Evolutionary conservation across 441 rosid species (phyloP), one percentile per base, ranked within the genome.

Genomic region (Bruguiera hainesii): DNA sequence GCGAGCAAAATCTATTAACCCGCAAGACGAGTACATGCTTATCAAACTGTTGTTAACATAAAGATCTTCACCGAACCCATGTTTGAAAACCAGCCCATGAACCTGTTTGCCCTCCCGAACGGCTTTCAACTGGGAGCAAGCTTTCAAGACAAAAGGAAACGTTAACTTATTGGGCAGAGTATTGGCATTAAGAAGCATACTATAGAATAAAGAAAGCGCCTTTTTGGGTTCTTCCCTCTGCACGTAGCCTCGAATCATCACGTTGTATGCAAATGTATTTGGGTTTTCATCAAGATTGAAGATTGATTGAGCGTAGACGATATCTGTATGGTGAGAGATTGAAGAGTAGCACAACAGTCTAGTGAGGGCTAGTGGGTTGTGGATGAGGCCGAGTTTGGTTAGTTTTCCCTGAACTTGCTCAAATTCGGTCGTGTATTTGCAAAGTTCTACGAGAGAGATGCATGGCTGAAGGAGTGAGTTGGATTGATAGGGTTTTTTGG

Each of bases 21-120:
- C 67, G 20, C 56, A 55, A 13, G 66, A 20, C 6, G 65, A 52
- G 26, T 65, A 71, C 1, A 67, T 8, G 5, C 51, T 31, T 16
- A 72, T 72, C 71, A 66, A 66, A 66, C 64, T 72, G 42, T 72
- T 72, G 16, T 55, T 61, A 15, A 66, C 50, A 25, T 53, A 72
- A 71, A 66, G 19, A 61, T 72, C 71, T 28, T 61, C 57, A 26
- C 56, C 62, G 63, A 72, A 66, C 51, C 71, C 64, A 30, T 26
- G 58, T 61, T 66, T 72, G 8, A 72, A 18, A 52, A 61, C 76
- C 52, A 37, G 23, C 35, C 71, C 76, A 61, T 56, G 76, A 25
- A 61, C 56, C 67, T 72, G 71, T 62, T 31, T 33, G 23, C 63
- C 71, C 67, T 52, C 67, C 21, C n/a, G 10, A 21, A 66, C 15